Evolutionary conservation across 1,139 yeast genomes (phyloP), one percentile per base, ranked within the genome.

Genomic region (Nakaseomyces uthaithaninus): DNA sequence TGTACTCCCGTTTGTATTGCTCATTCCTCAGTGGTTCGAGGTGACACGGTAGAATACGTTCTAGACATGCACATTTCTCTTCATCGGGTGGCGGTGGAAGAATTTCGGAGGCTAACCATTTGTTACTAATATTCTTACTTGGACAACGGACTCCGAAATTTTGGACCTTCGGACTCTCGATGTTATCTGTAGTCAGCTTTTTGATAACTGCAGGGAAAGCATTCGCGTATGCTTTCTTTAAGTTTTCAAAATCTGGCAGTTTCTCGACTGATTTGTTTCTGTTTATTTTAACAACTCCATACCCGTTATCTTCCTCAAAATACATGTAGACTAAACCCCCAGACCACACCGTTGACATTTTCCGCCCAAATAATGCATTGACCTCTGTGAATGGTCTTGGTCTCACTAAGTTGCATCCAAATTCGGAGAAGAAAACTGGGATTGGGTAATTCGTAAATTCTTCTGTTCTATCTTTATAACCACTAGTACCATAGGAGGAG

Each of bases 311-410:
- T 65, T 85, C 95, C 66, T 84, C 78, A 64, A 78, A 81, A 66
- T 81, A 85, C 94, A 84, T 82, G 68, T 84, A 85, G 25, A 80
- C 94, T 56, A 85, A 76, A 55, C 94, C 95, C 50, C 95, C 95
- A 34, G 94, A 84, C 94, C 94, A 85, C 38, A 82, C 86, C 44
- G 71, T 75, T 27, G 83, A 72, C 91, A 81, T 80, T 39, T 77
- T 67, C 42, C 67, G 60, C 33, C 78, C 68, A 64, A 68, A 80
- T 18, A 80, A 57, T 33, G 83, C 72, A 27, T 67, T 75, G 39
- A 83, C 78, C 62, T 84, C 95, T 30, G 80, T 74, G 49, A 76
- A 76, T 1, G 80, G 80, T 39, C 82, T 63, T 19, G 80, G 80
- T 42, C 68, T 60, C 14, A 67, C 64, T 3, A 55, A 26, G 50